A percentile compares a stretch with the other conserved stretches of the same genome.
Conservation (phyloP, 371 early-diverging fungal genomes). For the Mucor racemosus region DNA sequence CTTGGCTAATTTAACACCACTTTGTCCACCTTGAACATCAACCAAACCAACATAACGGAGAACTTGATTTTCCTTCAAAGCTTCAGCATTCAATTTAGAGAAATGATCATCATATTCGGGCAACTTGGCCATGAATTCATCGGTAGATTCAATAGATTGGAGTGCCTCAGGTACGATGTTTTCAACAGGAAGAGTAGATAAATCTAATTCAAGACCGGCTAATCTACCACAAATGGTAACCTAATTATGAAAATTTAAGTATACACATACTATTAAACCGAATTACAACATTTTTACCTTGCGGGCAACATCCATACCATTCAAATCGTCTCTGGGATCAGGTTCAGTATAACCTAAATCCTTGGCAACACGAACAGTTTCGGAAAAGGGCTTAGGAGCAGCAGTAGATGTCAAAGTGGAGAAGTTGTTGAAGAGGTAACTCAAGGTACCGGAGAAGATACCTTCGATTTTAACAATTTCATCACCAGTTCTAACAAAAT, state of each 20-base stretch:
- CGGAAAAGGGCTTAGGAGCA: slow-evolving; percentile 73
- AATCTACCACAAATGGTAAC: slow-evolving; percentile 89
- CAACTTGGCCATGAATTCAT: slow-evolving; percentile 84
- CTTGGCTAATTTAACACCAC: slow-evolving; percentile 81
- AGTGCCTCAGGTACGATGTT: slow-evolving; percentile 93
- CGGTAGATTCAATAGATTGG: slow-evolving; percentile 70
- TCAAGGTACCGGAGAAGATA: slow-evolving; percentile 95
- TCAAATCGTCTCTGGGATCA: slow-evolving; percentile 97
- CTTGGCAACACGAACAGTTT: slow-evolving; percentile 89
- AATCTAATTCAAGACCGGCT: slow-evolving; percentile 78
- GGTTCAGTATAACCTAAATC: slow-evolving; percentile 97
- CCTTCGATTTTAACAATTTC: slow-evolving; percentile 92
- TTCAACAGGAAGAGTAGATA: slow-evolving; percentile 83
- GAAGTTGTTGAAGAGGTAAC: slow-evolving; percentile 95
- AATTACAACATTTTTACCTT: slow-evolving; percentile 5
- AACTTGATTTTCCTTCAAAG: slow-evolving; percentile 72
- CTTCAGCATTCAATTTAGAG: slow-evolving; percentile 74
- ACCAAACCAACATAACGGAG: slow-evolving; percentile 93
- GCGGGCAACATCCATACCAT: slow-evolving; percentile 96
- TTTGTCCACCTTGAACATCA: slow-evolving; percentile 68
- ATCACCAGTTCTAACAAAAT: slow-evolving; percentile 92
- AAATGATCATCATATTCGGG: slow-evolving; percentile 89
- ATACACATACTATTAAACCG: not conserved
- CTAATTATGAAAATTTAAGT: slow-evolving; percentile 26
- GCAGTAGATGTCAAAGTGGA: slow-evolving; percentile 63